phyloP scores from a whole-genome alignment of 1,139 yeast genomes.

The Saccharomycopsis hybrid region DNA sequence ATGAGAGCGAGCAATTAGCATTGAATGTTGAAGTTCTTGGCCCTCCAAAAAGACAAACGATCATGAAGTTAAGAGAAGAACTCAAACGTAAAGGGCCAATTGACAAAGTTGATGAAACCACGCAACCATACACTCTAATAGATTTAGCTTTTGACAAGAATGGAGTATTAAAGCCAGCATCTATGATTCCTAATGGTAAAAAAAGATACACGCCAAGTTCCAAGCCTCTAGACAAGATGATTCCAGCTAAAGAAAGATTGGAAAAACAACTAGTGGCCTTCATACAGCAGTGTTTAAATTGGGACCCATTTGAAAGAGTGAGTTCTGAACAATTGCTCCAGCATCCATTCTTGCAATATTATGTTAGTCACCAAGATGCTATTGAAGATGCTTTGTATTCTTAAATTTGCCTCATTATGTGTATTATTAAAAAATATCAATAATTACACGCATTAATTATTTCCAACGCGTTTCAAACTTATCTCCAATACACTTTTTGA shows the following conservation, averaged over 20 bases:
- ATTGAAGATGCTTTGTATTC: neutral
- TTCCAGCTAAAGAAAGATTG: slow-evolving; percentile 8
- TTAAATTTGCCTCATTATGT: no score
- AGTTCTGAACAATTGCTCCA: slow-evolving; percentile 39
- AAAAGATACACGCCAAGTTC: slow-evolving; percentile 25
- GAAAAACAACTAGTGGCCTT: neutral
- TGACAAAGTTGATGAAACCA: slow-evolving; percentile 22
- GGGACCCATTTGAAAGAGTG: slow-evolving; percentile 49
- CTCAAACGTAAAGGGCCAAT: slow-evolving; percentile 30
- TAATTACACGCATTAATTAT: no score
- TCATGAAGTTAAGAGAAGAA: slow-evolving; percentile 34
- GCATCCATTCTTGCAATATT: slow-evolving; percentile 31
- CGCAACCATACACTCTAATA: slow-evolving; percentile 15
- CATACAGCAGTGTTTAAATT: slow-evolving; percentile 31
- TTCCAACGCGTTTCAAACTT: no score
- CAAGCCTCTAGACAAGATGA: slow-evolving; percentile 13
- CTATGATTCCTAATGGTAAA: slow-evolving; percentile 29
- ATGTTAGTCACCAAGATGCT: slow-evolving; percentile 1
- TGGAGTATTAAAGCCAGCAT: slow-evolving; percentile 23
- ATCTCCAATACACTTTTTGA: no score
- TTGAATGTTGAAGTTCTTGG: slow-evolving; percentile 58
- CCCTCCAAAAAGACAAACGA: slow-evolving; percentile 41
- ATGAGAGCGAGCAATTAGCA: slow-evolving; percentile 61
- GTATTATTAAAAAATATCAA: no score
- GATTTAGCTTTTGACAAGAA: slow-evolving; percentile 34